These are phyloP conservation scores for Phlyctochytrium arcticum DNA, from an alignment of 192 early-diverging fungal species.

Conservation along the genomic window DNA sequence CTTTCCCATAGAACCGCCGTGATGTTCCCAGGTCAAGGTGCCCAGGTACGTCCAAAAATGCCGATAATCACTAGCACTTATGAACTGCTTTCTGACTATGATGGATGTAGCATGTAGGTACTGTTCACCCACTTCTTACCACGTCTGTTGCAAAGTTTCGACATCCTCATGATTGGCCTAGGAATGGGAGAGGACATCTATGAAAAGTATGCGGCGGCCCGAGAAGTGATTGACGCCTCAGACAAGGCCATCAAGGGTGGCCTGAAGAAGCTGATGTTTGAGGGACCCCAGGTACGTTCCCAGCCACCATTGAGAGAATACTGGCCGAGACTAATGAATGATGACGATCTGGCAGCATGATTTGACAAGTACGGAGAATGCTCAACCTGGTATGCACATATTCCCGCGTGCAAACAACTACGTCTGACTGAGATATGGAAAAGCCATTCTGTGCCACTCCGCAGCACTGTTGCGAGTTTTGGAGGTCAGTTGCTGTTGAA, in stretches of 20 bases:
- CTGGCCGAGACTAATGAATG: background rate
- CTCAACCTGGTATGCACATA: constrained; percentile 68
- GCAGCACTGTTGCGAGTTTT: constrained; percentile 81
- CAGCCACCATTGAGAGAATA: too few species aligned
- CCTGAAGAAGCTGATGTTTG: constrained; percentile 79
- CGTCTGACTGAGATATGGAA: background rate
- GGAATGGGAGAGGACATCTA: constrained; percentile 94
- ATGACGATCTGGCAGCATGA: constrained; percentile 13
- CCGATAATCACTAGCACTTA: background rate
- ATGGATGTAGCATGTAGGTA: constrained; percentile 23
- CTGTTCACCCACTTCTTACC: background rate
- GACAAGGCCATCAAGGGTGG: constrained; percentile 73
- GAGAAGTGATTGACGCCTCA: constrained; percentile 83
- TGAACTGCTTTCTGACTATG: background rate
- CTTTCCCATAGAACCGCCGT: constrained; percentile 24
- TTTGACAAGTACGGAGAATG: constrained; percentile 67
- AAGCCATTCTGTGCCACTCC: constrained; percentile 84
- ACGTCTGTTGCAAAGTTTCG: background rate
- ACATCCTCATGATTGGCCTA: background rate
- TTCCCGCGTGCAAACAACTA: too few species aligned
- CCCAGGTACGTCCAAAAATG: constrained; percentile 17
- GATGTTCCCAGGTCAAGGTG: constrained; percentile 39
- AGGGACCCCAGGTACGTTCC: constrained; percentile 64
- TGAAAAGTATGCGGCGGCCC: constrained; percentile 65
- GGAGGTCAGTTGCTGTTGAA: constrained; percentile 43